Percentiles rank a stretch among this genome's conserved stretches.
Evolutionary conservation across 1,284 basidiomycete genomes (phyloP).

Genomic region (Volvariella surrecta): DNA sequence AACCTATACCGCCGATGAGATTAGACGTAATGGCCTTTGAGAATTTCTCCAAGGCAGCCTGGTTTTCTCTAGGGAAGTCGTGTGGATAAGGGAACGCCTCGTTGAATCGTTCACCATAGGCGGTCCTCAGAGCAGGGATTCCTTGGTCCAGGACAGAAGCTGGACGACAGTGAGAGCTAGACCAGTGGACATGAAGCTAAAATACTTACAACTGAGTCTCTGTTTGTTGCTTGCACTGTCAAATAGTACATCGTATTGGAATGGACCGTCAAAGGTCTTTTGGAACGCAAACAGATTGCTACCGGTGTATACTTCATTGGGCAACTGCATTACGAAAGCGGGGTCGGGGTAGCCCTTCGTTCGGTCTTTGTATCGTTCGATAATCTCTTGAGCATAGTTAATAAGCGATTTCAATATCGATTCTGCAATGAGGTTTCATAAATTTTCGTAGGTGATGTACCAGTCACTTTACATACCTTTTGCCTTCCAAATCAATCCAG

Average conservation of each 20-base stretch:
- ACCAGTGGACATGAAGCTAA: not conserved
- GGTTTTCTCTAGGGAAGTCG: conserved; percentile 39
- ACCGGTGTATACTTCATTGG: conserved; percentile 62
- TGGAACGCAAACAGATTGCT: conserved; percentile 85
- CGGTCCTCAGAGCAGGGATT: conserved; percentile 54
- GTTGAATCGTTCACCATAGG: conserved; percentile 65
- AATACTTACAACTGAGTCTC: conserved; percentile 48
- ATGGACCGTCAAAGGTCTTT: conserved; percentile 76
- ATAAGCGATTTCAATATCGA: conserved; percentile 58
- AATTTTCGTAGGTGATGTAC: conserved; percentile 3
- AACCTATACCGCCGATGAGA: conserved; percentile 86
- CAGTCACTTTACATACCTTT: conserved; percentile 43
- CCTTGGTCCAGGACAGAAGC: conserved; percentile 57
- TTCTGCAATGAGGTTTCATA: conserved; percentile 32
- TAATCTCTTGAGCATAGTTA: conserved; percentile 44
- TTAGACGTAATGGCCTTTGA: conserved; percentile 87
- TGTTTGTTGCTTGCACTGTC: conserved; percentile 62
- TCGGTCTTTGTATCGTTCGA: conserved; percentile 46
- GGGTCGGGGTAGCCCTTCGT: conserved; percentile 59
- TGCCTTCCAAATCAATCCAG: conserved; percentile 76
- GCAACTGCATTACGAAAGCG: conserved; percentile 67
- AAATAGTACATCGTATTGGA: conserved; percentile 83
- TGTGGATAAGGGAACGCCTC: conserved; percentile 57
- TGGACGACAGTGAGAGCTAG: conserved; percentile 16
- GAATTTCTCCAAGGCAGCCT: conserved; percentile 54